Evolutionary conservation across 306 rosid genomes (phyloP).

Genomic region (Alnus glutinosa): DNA sequence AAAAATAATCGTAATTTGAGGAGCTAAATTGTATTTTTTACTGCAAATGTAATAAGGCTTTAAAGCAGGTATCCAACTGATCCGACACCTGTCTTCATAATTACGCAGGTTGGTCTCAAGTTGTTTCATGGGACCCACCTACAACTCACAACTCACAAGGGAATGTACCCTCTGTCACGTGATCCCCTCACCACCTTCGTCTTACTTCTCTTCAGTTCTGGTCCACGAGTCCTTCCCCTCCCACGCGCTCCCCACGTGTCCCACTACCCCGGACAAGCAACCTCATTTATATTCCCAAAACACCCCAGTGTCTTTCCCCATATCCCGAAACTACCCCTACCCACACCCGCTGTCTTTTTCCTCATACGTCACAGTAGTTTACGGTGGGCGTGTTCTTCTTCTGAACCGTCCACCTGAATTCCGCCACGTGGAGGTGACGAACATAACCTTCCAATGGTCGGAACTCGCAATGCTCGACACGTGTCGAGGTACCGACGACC

Average conservation of each 20-base stretch:
- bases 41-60: no score
- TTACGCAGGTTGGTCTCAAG: background rate
- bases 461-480: constrained; percentile 35
- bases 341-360: constrained; percentile 15
- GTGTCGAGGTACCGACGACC: constrained; percentile 38
- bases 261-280: background rate
- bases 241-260: background rate
- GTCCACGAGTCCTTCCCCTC: no score
- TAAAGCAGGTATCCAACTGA: no score
- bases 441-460: constrained; percentile 15
- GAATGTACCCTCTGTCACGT: background rate
- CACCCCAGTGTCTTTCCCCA: background rate
- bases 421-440: constrained; percentile 25
- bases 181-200: background rate
- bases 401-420: constrained; percentile 14
- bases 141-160: background rate
- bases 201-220: background rate
- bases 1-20: no score
- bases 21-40: no score
- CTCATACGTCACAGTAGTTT: constrained; percentile 30
- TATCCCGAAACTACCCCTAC: constrained; percentile 19
- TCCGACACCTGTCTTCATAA: background rate
- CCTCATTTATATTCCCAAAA: background rate
- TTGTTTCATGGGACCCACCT: background rate
- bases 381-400: background rate